Evolutionary conservation across 148 eudicot genomes (phyloP).

Genomic region (Rhododendron mucronatum): DNA sequence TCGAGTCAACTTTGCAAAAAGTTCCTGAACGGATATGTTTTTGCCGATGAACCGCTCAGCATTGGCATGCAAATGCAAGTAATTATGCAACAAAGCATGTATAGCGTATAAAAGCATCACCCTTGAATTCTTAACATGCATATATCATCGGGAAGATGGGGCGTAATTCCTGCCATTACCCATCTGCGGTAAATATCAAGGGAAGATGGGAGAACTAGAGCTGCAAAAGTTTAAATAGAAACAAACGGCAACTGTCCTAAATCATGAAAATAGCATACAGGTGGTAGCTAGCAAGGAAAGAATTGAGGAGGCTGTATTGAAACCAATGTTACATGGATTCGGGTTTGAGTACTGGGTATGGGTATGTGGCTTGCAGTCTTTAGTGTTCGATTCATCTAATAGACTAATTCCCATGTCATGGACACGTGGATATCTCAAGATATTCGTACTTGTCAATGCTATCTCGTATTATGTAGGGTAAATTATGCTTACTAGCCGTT

Average conservation of each 20-base stretch:
- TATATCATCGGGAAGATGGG: neutral
- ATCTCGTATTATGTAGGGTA: neutral
- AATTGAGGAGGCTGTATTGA: neutral
- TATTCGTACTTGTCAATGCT: neutral
- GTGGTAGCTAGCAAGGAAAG: neutral
- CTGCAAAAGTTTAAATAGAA: neutral
- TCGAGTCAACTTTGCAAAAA: conserved; percentile 55
- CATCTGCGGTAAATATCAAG: neutral
- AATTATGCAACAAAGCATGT: neutral
- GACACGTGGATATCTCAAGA: neutral
- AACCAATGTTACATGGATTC: neutral
- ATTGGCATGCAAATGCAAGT: neutral
- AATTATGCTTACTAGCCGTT: neutral
- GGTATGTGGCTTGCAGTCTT: neutral
- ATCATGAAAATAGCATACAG: neutral
- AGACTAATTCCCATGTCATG: neutral
- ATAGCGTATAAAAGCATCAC: neutral
- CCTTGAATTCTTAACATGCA: neutral
- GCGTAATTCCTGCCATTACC: neutral
- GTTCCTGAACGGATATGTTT: conserved; percentile 42
- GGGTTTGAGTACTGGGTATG: neutral
- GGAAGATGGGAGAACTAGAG: neutral
- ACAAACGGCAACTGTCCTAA: neutral
- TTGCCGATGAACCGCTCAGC: neutral
- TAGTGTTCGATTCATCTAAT: neutral